Base-by-base conservation (phyloP, 148 eudicot species). In the Pharnaceum exiguum region DNA sequence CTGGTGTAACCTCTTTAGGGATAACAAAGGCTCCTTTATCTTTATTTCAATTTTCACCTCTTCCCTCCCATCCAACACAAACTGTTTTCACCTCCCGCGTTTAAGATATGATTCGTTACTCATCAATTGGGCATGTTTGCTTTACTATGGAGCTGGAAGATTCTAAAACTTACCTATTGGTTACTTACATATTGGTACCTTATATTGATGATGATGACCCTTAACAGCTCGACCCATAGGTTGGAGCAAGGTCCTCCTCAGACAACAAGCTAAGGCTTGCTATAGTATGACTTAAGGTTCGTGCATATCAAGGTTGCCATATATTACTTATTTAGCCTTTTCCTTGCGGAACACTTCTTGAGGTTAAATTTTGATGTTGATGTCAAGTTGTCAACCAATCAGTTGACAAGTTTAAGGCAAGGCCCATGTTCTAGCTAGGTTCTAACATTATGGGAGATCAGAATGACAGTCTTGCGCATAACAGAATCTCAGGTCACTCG, bases 1-100 rank as follows among this genome's bases (percentile, higher is more conserved):
- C n/a, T n/a, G 57, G 60, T 51, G 71, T 60, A 48, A 63, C 67
- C 69, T 62, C 71, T 77, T 68, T 71, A 55, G 70, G 71, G 60
- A 48, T 44, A 50, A 58, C 47, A 60, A 17, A 63, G 75, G 73
- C 71, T 64, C 63, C 38, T 60, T 1, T 6, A n/a, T 63, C 22
- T 59, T 52, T 13, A 33, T 44, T 51, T 50, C 59, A 37, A 62
- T 27, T 24, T 49, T 19, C 32, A 25, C 31, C 28, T 49, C 31
- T 18, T 28, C 37, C 47, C 15, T 31, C 11, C 43, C 43, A 40
- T 28, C 24, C 21, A 52, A 51, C 5, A 63, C 42, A 13, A 11
- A 60, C 27, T 16, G 33, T 51, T 61, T 45, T 46, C 23, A 30
- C 31, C 12, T 43, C 47, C 23, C 49, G 21, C 23, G 27, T 8